These are phyloP conservation scores for Citrus trifoliata DNA, from an alignment of 345 rosid species.

Conservation along the genomic window DNA sequence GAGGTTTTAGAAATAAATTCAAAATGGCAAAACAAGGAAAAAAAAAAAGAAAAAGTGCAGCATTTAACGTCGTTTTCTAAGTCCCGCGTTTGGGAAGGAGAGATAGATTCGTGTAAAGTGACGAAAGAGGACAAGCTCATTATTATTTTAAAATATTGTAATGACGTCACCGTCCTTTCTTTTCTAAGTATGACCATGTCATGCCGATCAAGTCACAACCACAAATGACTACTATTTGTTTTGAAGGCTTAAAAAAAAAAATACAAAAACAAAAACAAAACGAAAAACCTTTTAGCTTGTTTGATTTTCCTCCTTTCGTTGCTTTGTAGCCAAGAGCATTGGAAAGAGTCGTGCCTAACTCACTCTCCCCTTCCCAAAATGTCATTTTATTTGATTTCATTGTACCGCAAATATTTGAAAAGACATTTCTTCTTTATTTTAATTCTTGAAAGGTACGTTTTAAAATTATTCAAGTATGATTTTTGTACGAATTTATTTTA, in stretches of 20 bases:
- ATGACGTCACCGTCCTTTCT: constrained; percentile 22
- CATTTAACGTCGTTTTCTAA: constrained; percentile 12
- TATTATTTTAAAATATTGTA: neutral
- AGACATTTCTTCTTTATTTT: too few relatives aligned
- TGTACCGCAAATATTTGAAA: too few relatives aligned
- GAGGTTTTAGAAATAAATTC: neutral
- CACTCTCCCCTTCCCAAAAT: neutral
- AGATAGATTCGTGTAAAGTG: constrained; percentile 2
- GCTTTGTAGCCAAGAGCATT: neutral
- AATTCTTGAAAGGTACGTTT: neutral
- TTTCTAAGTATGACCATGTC: neutral
- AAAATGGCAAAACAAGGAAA: neutral
- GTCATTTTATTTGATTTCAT: neutral
- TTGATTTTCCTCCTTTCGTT: neutral
- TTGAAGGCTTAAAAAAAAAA: too few relatives aligned
- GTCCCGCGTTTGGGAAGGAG: constrained; percentile 12
- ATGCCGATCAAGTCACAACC: neutral
- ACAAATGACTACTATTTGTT: neutral
- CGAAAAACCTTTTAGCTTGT: neutral
- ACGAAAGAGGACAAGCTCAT: neutral
- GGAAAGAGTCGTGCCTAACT: neutral
- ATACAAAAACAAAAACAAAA: too few relatives aligned
- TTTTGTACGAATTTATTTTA: too few relatives aligned
- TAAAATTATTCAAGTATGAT: too few relatives aligned
- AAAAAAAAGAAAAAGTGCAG: neutral